Evolutionary conservation across 768 basidiomycete species (phyloP), one percentile per base, ranked within the genome.

Genomic region (Pulveroboletus sp.): DNA sequence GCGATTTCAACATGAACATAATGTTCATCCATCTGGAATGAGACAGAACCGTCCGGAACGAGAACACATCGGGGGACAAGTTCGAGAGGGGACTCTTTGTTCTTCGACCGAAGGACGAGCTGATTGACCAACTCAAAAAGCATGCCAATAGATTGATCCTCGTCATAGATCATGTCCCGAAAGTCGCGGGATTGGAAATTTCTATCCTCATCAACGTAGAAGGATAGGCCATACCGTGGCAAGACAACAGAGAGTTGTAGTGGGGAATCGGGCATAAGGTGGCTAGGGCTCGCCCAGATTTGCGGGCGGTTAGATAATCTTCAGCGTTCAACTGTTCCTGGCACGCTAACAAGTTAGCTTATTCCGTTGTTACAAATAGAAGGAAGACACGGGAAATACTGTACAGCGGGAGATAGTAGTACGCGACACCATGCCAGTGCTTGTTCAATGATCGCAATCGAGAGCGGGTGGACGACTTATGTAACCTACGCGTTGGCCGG

Each of bases 41-140:
- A 53, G 12, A 58, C 11, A 3, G 47, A 1, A 5, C 73, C 74
- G 2, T 63, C 51, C 2, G 76, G 77, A 33, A 77, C 59, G 21
- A 77, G 53, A 19, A 77, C 64, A 9, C 37, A 40, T 13, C 53
- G 49, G 8, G 53, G 48, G 1, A 47, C 9, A n/a, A 49, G 31
- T 7, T 50, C 56, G 0, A 21, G 27, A 3, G 1, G n/a, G 0
- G n/a, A n/a, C n/a, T n/a, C n/a, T n/a, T 8, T 43, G 8, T 5
- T 9, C 48, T 61, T 51, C 45, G 59, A 55, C 32, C 72, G 63
- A 29, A 77, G 62, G 3, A 78, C 63, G 16, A 75, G 71, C 31
- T 56, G 67, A 19, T 60, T 69, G n/a, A 27, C 21, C n/a, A 80
- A 50, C 7, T 79, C 79, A 35, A 75, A 64, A 53, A 80, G 56